These are phyloP conservation scores for Dictyostelium intermedium DNA, from an alignment of 78 protist species.

Conservation along the genomic window DNA sequence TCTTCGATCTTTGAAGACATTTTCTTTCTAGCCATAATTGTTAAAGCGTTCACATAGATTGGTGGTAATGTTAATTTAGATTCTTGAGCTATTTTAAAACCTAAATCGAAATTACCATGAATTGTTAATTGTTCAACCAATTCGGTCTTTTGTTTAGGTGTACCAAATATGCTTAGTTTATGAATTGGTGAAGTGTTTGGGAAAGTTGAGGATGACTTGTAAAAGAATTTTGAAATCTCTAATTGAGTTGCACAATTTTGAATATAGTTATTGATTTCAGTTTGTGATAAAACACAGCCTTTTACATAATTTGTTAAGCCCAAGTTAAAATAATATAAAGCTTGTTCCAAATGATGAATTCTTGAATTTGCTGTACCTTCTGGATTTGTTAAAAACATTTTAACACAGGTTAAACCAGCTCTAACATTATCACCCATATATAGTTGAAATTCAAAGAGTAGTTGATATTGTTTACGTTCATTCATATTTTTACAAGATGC, in stretches of 20 bases:
- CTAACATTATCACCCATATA: constrained; percentile 77
- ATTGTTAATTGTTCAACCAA: constrained; percentile 55
- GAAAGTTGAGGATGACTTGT: neutral
- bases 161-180: constrained; percentile 38
- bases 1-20: constrained; percentile 39
- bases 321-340: neutral
- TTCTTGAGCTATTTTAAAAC: constrained; percentile 72
- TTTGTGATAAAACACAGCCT: constrained; percentile 9
- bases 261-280: constrained; percentile 38
- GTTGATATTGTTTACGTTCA: constrained; percentile 5
- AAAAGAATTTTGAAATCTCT: constrained; percentile 56
- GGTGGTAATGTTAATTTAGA: constrained; percentile 27
- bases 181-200: neutral
- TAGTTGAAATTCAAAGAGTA: constrained; percentile 65
- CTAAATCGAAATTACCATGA: constrained; percentile 55
- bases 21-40: constrained; percentile 52
- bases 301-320: neutral
- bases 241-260: constrained; percentile 47
- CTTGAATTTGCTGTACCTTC: neutral
- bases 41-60: constrained; percentile 40
- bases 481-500: constrained; percentile 65
- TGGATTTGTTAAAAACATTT: constrained; percentile 22
- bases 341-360: constrained; percentile 29
- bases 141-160: constrained; percentile 28
- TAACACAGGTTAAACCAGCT: constrained; percentile 80